Conservation (phyloP, 2,329 filamentous ascomycete species). For the Cladophialophora chaetospira region DNA sequence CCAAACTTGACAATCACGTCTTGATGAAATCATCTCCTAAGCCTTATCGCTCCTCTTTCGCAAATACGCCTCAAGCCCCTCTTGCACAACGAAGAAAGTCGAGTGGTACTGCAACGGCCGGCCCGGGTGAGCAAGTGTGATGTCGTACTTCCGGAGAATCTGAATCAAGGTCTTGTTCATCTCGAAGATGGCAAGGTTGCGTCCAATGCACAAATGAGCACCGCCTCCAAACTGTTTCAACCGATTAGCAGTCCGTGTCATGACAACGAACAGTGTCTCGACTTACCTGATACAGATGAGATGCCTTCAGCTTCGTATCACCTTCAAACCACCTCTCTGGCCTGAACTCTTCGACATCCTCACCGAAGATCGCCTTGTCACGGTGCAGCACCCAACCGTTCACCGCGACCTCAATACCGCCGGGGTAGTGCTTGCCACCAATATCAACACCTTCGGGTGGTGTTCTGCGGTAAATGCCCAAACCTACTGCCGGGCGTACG, state of each 20-base stretch:
- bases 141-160: constrained; percentile 56
- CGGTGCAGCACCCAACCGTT: constrained; percentile 47
- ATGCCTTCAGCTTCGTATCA: constrained; percentile 51
- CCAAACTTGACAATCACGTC: too few relatives aligned
- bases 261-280: too few relatives aligned
- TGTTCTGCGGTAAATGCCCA: constrained; percentile 35
- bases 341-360: constrained; percentile 43
- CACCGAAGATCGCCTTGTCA: constrained; percentile 44
- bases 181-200: constrained; percentile 58
- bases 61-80: constrained; percentile 54
- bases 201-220: constrained; percentile 58
- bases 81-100: constrained; percentile 63
- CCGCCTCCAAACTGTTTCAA: constrained; percentile 57
- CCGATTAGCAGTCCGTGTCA: too few relatives aligned
- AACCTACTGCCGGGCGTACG: constrained; percentile 33
- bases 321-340: constrained; percentile 51
- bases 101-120: constrained; percentile 55
- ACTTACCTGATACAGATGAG: constrained; percentile 57
- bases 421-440: constrained; percentile 28
- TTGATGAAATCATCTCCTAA: not conserved
- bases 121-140: constrained; percentile 54
- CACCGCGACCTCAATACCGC: constrained; percentile 28
- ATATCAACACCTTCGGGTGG: constrained; percentile 31
- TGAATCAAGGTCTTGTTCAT: constrained; percentile 62
- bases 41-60: constrained; percentile 30